Base-by-base conservation (phyloP, 163 green algal genomes). In the Coccomyxa subellipsoidea region DNA sequence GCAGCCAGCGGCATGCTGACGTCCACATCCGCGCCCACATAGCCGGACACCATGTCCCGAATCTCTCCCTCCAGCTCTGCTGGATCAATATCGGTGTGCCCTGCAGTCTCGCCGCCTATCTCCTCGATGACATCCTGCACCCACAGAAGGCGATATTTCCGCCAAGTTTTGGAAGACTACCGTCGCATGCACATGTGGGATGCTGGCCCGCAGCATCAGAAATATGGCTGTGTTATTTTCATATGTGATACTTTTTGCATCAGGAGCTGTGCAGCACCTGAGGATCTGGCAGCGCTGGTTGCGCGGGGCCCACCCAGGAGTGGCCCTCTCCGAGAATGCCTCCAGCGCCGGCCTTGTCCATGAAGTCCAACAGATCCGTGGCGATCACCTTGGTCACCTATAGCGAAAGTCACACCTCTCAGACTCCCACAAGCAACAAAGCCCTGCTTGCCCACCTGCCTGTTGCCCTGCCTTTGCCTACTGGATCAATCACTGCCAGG, bases 251-350 rank as follows among this genome's bases (percentile, higher is more conserved):
- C n/a, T n/a, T n/a, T n/a, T n/a, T n/a, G n/a, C n/a, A n/a, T n/a
- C 23, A 18, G 47, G 5, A 21, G 47, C 15, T 59, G 1, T 59
- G 47, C 47, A 27, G 47, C 5, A 59, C 47, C 47, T 59, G 47
- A 18, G 47, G 47, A 18, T 59, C 47, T 59, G 47, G 47, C 47
- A 59, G 47, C 15, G 47, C 47, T 59, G 47, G 23, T 59, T 39
- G 27, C 21, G 34, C 23, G 27, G 71, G 5, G 9, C 71, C 31
- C 31, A 88, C 69, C 85, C 85, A 88, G 47, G 81, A 86, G 78
- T 88, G 85, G 40, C 66, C 54, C 27, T 72, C 72, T 7, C 75
- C 76, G 54, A 86, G 81, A 4, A 86, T 71, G 18, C 81, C 78
- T 21, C 81, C 78, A 0, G 31, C 4, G 15, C 47, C 23, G 7